Conservation (phyloP, 108 stramenopile genomes). For the Pseudonitzschia pungens region DNA sequence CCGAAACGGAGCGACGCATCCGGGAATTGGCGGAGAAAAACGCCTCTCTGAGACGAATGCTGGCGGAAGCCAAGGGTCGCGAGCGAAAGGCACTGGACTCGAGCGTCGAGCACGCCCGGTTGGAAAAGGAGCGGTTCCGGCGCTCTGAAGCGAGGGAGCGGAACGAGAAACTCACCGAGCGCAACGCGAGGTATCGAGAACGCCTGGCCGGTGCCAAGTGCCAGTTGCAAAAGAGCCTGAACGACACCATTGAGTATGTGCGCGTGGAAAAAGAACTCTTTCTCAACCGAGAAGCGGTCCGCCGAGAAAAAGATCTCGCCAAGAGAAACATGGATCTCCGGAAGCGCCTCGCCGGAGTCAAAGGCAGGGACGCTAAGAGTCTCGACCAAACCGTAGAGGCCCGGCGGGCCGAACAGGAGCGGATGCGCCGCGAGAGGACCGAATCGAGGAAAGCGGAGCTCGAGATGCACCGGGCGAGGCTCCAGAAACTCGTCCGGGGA, state of each 20-base stretch:
- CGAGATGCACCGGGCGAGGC: neutral
- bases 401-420: neutral
- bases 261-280: constrained; percentile 2
- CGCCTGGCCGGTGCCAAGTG: neutral
- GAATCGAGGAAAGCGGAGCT: neutral
- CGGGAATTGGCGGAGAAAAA: neutral
- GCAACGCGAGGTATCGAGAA: neutral
- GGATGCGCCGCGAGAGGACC: neutral
- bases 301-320: neutral
- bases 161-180: neutral
- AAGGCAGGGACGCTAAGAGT: neutral
- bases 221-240: neutral
- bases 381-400: neutral
- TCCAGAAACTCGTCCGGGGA: constrained; percentile 1
- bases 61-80: neutral
- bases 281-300: neutral
- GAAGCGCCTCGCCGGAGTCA: neutral
- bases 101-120: neutral
- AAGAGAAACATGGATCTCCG: neutral
- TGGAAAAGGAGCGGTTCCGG: neutral
- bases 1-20: neutral
- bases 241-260: neutral
- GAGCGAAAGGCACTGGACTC: neutral
- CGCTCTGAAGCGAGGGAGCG: neutral
- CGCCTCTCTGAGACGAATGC: neutral